Evolutionary conservation across 2,329 filamentous ascomycete species (phyloP), one percentile per base, ranked within the genome.

Genomic region (Colletotrichum eremochloae): DNA sequence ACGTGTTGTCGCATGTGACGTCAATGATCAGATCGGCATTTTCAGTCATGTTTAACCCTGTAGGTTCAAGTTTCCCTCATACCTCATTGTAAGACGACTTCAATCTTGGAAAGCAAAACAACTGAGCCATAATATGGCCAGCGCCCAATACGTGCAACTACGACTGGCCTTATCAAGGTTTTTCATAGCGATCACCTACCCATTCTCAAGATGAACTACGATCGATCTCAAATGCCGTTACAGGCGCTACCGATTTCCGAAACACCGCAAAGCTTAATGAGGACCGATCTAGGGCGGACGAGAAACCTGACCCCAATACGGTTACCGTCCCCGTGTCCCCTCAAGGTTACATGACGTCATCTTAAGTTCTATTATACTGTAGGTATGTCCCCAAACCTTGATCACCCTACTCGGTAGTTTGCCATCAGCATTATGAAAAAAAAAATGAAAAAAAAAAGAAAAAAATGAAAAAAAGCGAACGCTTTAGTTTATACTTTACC

Each of bases 1-100:
- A 29, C 36, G 57, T 12, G 57, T 44, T 61, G 40, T 61, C 15
- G 40, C 24, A 33, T 8, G 42, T 61, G 57, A 61, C 57, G 57
- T n/a, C n/a, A n/a, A n/a, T 61, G 38, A 33, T 1, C 29, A 1
- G 20, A 11, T 31, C 57, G 57, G 46, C 57, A 61, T 61, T 8
- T 5, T 20, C 55, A 42, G 55, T n/a, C 40, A 36, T 36, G n/a
- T 24, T 7, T 11, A 48, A 33, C 40, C 29, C 55, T 36, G 11
- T 1, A 8, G 15, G 33, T 14, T 5, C 24, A n/a, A 14, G 1
- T 14, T 46, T 5, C 1, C 24, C 29, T n/a, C 40, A 33, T 9
- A 29, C 24, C 8, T 15, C 9, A 42, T 7, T 18, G 2, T 2
- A 42, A 42, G 55, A 58, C 55, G 55, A 8, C 5, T 24, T 42